These are phyloP conservation scores for Luzula sylvatica DNA, from an alignment of 176 grass and related monocot species.

Conservation along the genomic window DNA sequence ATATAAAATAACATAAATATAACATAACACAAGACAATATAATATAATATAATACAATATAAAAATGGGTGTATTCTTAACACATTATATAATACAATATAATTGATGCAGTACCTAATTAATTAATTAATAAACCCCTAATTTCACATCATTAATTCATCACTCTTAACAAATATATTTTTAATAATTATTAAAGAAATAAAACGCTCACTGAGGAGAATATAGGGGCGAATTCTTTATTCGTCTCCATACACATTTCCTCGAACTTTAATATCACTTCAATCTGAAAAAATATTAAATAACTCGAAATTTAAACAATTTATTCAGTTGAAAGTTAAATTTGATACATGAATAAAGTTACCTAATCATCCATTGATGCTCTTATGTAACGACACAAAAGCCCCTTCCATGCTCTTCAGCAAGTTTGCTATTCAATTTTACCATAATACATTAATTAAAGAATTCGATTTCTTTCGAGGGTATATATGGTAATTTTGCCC, in stretches of 20 bases:
- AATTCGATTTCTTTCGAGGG: background rate
- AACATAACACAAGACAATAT: too few relatives aligned
- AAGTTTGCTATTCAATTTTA: constrained; percentile 37
- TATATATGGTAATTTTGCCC: background rate
- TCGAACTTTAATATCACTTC: constrained; percentile 97
- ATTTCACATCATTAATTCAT: background rate
- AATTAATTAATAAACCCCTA: background rate
- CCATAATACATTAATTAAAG: background rate
- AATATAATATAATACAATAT: too few relatives aligned
- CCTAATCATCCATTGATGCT: constrained; percentile 72
- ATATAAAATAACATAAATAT: too few relatives aligned
- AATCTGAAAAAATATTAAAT: constrained; percentile 39
- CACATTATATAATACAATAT: too few relatives aligned
- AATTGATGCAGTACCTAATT: constrained; percentile 52
- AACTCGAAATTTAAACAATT: background rate
- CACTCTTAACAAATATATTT: too few relatives aligned
- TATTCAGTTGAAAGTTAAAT: background rate
- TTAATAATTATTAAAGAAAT: constrained; percentile 5
- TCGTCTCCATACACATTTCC: constrained; percentile 81
- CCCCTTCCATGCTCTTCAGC: constrained; percentile 52
- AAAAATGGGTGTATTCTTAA: too few relatives aligned
- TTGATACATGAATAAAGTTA: constrained; percentile 13
- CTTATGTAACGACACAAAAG: constrained; percentile 72
- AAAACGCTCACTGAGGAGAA: constrained; percentile 45
- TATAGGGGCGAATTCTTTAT: constrained; percentile 54